phyloP scores from a whole-genome alignment of 1,284 basidiomycete genomes.

The Taiwanofungus camphoratus region DNA sequence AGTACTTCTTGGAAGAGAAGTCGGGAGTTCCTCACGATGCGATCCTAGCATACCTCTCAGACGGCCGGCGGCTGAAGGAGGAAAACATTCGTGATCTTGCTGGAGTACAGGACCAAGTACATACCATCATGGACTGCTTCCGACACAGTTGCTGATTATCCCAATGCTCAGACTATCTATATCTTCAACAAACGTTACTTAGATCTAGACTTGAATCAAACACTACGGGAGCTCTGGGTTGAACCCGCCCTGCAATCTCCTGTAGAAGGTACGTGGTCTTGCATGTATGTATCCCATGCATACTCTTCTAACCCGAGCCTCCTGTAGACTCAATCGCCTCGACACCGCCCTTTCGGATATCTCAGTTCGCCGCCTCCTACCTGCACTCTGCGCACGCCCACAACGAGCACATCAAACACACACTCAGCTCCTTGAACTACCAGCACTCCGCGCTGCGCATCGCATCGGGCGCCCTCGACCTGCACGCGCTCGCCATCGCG shows the following conservation, averaged over 20 bases:
- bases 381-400: constrained; percentile 57
- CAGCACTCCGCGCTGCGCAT: constrained; percentile 66
- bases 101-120: constrained; percentile 65
- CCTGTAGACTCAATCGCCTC: constrained; percentile 52
- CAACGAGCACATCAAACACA: constrained; percentile 49
- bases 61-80: constrained; percentile 61
- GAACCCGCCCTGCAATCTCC: constrained; percentile 57
- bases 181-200: constrained; percentile 77
- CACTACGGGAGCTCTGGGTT: constrained; percentile 52
- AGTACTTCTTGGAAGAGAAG: constrained; percentile 61
- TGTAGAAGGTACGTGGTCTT: constrained; percentile 52
- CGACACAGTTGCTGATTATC: background rate
- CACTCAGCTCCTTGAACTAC: constrained; percentile 44
- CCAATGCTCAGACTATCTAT: constrained; percentile 51
- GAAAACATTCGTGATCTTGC: constrained; percentile 69
- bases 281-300: background rate
- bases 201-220: constrained; percentile 58
- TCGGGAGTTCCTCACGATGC: constrained; percentile 60
- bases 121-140: constrained; percentile 11
- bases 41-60: constrained; percentile 70
- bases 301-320: background rate
- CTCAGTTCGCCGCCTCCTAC: constrained; percentile 59
- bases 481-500: constrained; percentile 60
- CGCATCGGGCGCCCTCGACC: constrained; percentile 61
- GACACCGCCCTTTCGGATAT: constrained; percentile 64